Evolutionary conservation across 768 basidiomycete genomes (phyloP).

Genomic region (Panellus pusillus): DNA sequence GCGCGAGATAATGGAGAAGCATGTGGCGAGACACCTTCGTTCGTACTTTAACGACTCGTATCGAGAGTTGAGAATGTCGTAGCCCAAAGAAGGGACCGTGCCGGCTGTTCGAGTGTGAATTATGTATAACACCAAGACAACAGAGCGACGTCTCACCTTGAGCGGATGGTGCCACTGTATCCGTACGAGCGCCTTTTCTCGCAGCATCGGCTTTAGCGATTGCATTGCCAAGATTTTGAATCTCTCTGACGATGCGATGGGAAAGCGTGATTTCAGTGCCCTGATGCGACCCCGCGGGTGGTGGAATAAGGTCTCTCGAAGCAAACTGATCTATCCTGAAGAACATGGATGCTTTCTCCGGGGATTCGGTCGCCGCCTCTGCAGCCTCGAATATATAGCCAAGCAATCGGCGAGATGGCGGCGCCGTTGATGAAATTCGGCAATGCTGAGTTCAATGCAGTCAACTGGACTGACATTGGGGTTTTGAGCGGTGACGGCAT

Average conservation of each 20-base stretch:
- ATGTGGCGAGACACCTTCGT: constrained; percentile 63
- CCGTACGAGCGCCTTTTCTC: constrained; percentile 61
- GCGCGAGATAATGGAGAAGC: constrained; percentile 62
- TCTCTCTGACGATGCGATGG: constrained; percentile 57
- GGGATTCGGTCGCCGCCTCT: constrained; percentile 40
- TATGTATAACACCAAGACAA: not conserved
- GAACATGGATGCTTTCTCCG: constrained; percentile 48
- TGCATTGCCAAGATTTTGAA: constrained; percentile 57
- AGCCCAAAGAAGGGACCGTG: constrained; percentile 51
- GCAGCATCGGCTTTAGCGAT: constrained; percentile 56
- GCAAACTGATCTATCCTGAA: constrained; percentile 57
- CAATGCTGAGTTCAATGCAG: constrained; percentile 64
- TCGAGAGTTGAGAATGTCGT: constrained; percentile 65
- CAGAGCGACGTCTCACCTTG: constrained; percentile 49
- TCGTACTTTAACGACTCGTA: constrained; percentile 76
- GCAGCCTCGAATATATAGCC: constrained; percentile 66
- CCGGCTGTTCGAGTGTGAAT: constrained; percentile 30
- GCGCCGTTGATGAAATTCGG: constrained; percentile 68
- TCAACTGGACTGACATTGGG: constrained; percentile 61
- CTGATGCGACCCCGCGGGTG: constrained; percentile 21
- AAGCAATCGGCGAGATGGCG: constrained; percentile 72
- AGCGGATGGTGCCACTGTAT: constrained; percentile 55
- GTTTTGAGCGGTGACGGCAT: constrained; percentile 59
- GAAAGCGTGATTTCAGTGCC: constrained; percentile 48
- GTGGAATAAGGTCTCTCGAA: constrained; percentile 52